Base-by-base conservation (phyloP, 129 eudicot species). In the Chrysanthemum seticuspe region DNA sequence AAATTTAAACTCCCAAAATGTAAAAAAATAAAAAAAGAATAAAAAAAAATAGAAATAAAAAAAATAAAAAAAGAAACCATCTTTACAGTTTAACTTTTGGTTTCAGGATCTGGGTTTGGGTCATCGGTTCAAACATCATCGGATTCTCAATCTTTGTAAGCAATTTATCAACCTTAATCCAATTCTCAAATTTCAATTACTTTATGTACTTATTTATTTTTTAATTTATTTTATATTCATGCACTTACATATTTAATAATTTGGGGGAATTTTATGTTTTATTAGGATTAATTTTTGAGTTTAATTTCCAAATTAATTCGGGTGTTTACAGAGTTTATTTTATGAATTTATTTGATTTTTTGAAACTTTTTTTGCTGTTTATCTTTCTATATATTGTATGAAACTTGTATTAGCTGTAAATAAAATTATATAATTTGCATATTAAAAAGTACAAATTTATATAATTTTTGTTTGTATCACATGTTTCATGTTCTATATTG, bases 51-150 rank as follows among this genome's bases (percentile, higher is more conserved):
- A 40, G 1, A 40, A 6, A 40, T 4, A 3, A 29, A 40, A 0
- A 6, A 19, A 6, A 52, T 0, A 23, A 23, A 23, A 52, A 53
- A 53, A 53, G 5, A 53, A 53, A 53, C 36, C 57, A 14, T 53
- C 62, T 68, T 72, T 72, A 72, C 56, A 51, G 76, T 58, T 59
- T 59, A 72, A 59, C 67, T 63, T 72, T 72, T 59, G 8, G 7
- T 47, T n/a, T 21, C 67, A 59, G 68, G 76, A 72, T 72, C 76
- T 72, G 67, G 58, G 58, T 72, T 72, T 72, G 76, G 56, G 58
- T 58, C 76, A 18, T 72, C 76, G 67, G 76, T 72, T 72, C 75
- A 18, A 55, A 55, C 65, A 45, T 5, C 76, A 58, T 2, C 76
- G 54, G 16, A 63, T 50, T 55, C 64, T 70, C 3, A 2, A 57